Evolutionary conservation across 1,284 basidiomycete species (phyloP).

Genomic region (Hymenochaete sp.): DNA sequence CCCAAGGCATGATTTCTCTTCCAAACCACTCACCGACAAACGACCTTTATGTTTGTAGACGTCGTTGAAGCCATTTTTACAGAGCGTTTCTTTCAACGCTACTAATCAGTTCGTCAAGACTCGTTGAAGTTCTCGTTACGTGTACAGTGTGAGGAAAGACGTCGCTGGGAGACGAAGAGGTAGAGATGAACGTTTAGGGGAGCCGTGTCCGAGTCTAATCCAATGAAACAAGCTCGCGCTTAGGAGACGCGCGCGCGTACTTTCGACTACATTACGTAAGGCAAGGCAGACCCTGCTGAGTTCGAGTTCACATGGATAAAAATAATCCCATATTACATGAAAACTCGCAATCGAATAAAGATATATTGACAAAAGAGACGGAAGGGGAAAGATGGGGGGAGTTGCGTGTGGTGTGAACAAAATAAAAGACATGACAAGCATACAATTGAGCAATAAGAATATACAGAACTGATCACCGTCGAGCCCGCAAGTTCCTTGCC

Average conservation of each 20-base stretch:
- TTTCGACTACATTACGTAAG: too few relatives aligned
- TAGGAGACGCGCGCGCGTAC: too few relatives aligned
- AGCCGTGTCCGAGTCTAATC: not conserved
- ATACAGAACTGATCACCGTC: conserved; percentile 1
- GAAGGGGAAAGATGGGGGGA: too few relatives aligned
- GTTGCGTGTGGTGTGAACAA: too few relatives aligned
- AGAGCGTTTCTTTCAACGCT: not conserved
- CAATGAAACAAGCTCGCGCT: too few relatives aligned
- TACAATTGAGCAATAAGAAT: conserved; percentile 2
- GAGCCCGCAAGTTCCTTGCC: conserved; percentile 1
- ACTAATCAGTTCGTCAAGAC: too few relatives aligned
- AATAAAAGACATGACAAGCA: too few relatives aligned
- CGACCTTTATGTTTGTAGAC: conserved; percentile 86
- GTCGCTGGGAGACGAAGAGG: too few relatives aligned
- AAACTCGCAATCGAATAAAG: not conserved
- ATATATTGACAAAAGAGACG: too few relatives aligned
- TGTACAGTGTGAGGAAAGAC: too few relatives aligned
- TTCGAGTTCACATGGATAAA: not conserved
- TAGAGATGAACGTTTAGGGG: too few relatives aligned
- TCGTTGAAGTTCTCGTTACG: too few relatives aligned
- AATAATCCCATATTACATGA: not conserved
- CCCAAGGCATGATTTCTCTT: conserved; percentile 1
- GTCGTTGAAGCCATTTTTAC: conserved; percentile 39
- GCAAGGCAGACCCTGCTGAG: conserved; percentile 4
- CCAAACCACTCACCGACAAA: conserved; percentile 70